Percentiles rank a stretch among this genome's conserved stretches.
Conservation (phyloP, 1,284 basidiomycete genomes). For the Moesziomyces parantarcticus region DNA sequence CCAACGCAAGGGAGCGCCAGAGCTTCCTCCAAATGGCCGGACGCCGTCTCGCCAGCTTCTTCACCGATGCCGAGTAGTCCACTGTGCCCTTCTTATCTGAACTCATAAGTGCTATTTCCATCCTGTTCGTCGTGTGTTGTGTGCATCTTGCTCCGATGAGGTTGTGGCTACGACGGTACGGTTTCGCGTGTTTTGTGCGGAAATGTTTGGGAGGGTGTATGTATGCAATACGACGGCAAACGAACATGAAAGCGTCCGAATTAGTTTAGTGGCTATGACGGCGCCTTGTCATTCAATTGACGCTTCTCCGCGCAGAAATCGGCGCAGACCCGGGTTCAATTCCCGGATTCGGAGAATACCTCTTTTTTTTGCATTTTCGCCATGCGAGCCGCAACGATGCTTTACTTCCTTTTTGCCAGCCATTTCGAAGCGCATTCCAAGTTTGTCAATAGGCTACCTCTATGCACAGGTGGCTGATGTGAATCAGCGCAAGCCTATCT, state of each 20-base stretch:
- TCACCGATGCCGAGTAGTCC: slow-evolving; percentile 32
- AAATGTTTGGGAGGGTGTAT: neutral
- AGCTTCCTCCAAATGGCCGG: slow-evolving; percentile 60
- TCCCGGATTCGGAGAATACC: slow-evolving; percentile 51
- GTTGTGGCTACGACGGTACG: too few species aligned
- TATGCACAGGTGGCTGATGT: too few species aligned
- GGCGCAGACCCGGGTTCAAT: slow-evolving; percentile 60
- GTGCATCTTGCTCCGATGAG: neutral
- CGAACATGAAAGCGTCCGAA: slow-evolving; percentile 30
- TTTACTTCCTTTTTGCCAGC: neutral
- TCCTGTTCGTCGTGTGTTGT: neutral
- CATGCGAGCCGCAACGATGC: neutral
- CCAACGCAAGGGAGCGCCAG: slow-evolving; percentile 46
- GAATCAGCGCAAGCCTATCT: too few species aligned
- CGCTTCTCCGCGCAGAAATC: slow-evolving; percentile 30
- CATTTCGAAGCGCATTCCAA: too few species aligned
- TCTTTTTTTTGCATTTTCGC: slow-evolving; percentile 5
- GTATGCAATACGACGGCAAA: accelerated
- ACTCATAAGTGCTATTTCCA: neutral
- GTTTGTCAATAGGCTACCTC: too few species aligned
- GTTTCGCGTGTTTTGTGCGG: neutral
- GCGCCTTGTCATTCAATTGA: slow-evolving; percentile 49
- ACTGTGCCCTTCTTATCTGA: neutral
- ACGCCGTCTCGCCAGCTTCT: slow-evolving; percentile 40
- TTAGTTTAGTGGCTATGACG: slow-evolving; percentile 62